A percentile compares a stretch with the other conserved stretches of the same genome.
Conservation (phyloP, 805 yeast species). For the Yamadazyma akitaensis region DNA sequence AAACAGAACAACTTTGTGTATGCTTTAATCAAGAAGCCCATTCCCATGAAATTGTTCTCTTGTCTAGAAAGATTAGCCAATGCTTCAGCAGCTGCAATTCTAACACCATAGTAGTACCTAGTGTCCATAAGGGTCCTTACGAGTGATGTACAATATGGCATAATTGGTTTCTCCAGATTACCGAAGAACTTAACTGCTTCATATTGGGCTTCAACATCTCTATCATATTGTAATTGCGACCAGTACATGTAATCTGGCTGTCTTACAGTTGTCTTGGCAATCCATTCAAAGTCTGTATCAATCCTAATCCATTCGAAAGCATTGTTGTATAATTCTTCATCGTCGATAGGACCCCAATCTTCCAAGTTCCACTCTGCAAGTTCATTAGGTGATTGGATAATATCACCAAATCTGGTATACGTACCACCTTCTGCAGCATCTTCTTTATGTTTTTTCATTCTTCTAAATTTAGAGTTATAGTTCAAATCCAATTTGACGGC, state of each 20-base stretch:
- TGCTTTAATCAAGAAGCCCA: constrained; percentile 66
- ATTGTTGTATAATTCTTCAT: constrained; percentile 65
- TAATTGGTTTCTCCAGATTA: constrained; percentile 51
- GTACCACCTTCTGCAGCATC: constrained; percentile 25
- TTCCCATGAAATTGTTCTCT: constrained; percentile 65
- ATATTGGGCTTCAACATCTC: constrained; percentile 93
- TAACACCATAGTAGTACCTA: constrained; percentile 83
- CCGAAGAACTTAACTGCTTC: constrained; percentile 79
- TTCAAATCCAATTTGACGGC: constrained; percentile 88
- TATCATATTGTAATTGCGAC: constrained; percentile 88
- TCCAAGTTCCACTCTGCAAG: constrained; percentile 66
- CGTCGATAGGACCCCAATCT: constrained; percentile 70
- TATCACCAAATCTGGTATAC: constrained; percentile 69
- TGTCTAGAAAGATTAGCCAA: constrained; percentile 64
- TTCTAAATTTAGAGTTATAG: constrained; percentile 89
- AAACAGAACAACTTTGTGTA: constrained; percentile 73
- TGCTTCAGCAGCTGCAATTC: constrained; percentile 83
- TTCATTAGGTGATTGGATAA: constrained; percentile 59
- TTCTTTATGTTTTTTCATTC: constrained; percentile 64
- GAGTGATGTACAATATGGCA: constrained; percentile 70
- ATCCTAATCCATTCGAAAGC: constrained; percentile 97
- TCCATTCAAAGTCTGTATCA: constrained; percentile 99
- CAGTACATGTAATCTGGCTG: constrained; percentile 96
- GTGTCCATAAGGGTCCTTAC: constrained; percentile 78
- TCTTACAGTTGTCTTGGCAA: constrained; percentile 71